These are phyloP conservation scores for Panicum miliaceum DNA, from an alignment of 176 grass and related monocot genomes.

Conservation along the genomic window DNA sequence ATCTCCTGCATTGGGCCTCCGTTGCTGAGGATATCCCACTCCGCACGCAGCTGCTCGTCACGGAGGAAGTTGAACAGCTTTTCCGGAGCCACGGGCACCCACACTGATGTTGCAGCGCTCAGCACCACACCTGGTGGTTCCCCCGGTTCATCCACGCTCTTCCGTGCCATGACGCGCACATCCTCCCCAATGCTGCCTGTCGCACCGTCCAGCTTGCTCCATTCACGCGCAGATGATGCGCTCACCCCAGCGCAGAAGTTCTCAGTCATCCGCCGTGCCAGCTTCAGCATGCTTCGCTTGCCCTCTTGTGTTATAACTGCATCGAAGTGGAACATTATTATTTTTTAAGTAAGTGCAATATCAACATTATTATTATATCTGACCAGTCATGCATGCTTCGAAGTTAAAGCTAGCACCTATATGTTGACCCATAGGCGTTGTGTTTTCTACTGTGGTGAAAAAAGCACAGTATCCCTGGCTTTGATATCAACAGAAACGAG, in stretches of 20 bases:
- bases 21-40: constrained; percentile 92
- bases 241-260: constrained; percentile 83
- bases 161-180: constrained; percentile 73
- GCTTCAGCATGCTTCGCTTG: constrained; percentile 88
- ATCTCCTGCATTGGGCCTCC: constrained; percentile 97
- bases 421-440: not conserved
- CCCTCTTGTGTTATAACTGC: constrained; percentile 70
- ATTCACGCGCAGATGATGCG: constrained; percentile 69
- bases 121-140: constrained; percentile 83
- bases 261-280: constrained; percentile 78
- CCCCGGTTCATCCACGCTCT: constrained; percentile 78
- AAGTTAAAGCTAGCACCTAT: too few relatives aligned
- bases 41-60: constrained; percentile 65
- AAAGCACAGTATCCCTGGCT: not conserved
- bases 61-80: constrained; percentile 81
- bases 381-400: not conserved
- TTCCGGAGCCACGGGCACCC: constrained; percentile 65
- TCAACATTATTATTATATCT: not conserved
- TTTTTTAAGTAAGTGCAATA: too few relatives aligned
- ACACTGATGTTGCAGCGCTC: constrained; percentile 80
- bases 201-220: constrained; percentile 67
- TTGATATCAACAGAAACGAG: not conserved
- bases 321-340: not conserved
- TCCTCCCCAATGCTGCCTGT: constrained; percentile 60
- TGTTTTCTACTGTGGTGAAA: not conserved